Conservation (phyloP, 805 yeast genomes). For the Ogataea populi-albae region DNA sequence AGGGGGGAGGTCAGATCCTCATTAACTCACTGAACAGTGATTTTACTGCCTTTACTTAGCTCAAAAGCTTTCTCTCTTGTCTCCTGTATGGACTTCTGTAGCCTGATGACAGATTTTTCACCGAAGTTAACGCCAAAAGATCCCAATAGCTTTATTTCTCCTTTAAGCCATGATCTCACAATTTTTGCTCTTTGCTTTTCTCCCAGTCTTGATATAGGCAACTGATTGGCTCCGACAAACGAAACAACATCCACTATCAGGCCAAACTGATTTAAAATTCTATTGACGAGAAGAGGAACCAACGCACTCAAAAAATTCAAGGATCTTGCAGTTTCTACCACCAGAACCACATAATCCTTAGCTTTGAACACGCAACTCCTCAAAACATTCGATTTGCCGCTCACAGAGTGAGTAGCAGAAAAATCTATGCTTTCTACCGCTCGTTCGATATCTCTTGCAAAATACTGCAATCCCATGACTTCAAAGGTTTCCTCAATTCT, state of each 20-base stretch:
- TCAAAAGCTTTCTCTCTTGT: slow-evolving; percentile 6
- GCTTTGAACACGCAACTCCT: slow-evolving; percentile 65
- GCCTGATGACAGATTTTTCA: slow-evolving; percentile 57
- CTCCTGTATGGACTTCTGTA: slow-evolving; percentile 53
- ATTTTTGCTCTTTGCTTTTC: slow-evolving; percentile 74
- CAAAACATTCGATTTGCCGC: slow-evolving; percentile 1
- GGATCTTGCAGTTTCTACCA: slow-evolving; percentile 57
- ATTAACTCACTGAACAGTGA: no score
- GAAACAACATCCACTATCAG: slow-evolving; percentile 80
- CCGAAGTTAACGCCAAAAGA: slow-evolving; percentile 64
- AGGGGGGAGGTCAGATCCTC: no score
- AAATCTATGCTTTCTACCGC: slow-evolving; percentile 52
- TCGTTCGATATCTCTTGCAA: slow-evolving; percentile 78
- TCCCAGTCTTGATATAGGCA: slow-evolving; percentile 70
- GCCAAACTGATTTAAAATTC: slow-evolving; percentile 76
- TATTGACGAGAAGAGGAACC: slow-evolving; percentile 79
- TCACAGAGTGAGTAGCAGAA: no score
- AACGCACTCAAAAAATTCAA: slow-evolving; percentile 59
- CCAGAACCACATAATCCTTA: slow-evolving; percentile 72
- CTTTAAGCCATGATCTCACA: slow-evolving; percentile 53
- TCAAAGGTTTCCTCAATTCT: slow-evolving; percentile 85
- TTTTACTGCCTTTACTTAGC: background rate
- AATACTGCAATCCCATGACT: slow-evolving; percentile 85
- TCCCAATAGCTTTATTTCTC: slow-evolving; percentile 40
- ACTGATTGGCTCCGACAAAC: slow-evolving; percentile 61